phyloP scores from a whole-genome alignment of 345 rosid genomes.

The Linum lewisii region DNA sequence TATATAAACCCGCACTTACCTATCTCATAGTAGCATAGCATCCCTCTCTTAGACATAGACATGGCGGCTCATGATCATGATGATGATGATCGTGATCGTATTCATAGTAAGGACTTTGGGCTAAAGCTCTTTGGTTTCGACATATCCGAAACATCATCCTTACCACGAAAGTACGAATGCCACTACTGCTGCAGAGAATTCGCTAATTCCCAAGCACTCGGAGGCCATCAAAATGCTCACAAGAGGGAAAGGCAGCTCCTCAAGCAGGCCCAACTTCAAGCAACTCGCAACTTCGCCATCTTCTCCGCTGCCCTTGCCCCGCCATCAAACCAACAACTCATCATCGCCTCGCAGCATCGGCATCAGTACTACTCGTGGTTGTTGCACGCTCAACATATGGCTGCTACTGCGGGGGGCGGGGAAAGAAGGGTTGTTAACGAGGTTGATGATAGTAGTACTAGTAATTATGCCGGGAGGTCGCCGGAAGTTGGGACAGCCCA shows the following conservation, averaged over 20 bases:
- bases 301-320: conserved; percentile 8
- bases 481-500: background rate
- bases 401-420: background rate
- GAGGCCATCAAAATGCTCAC: conserved; percentile 25
- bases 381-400: conserved; percentile 7
- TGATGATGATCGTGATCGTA: background rate
- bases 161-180: conserved; percentile 16
- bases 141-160: background rate
- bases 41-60: background rate
- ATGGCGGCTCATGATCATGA: too few species aligned
- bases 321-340: conserved; percentile 5
- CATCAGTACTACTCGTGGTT: conserved; percentile 1
- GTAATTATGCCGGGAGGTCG: conserved; percentile 8
- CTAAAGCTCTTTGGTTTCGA: background rate
- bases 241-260: conserved; percentile 24
- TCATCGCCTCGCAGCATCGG: background rate
- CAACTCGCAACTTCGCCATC: conserved; percentile 14
- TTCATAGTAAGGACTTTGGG: background rate
- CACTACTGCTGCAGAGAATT: conserved; percentile 21
- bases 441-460: background rate
- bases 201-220: conserved; percentile 20
- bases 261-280: conserved; percentile 19
- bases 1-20: too few species aligned
- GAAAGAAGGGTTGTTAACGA: background rate
- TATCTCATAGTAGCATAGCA: too few species aligned